Conservation (phyloP, 345 rosid species). For the Excoecaria cochinchinensis region DNA sequence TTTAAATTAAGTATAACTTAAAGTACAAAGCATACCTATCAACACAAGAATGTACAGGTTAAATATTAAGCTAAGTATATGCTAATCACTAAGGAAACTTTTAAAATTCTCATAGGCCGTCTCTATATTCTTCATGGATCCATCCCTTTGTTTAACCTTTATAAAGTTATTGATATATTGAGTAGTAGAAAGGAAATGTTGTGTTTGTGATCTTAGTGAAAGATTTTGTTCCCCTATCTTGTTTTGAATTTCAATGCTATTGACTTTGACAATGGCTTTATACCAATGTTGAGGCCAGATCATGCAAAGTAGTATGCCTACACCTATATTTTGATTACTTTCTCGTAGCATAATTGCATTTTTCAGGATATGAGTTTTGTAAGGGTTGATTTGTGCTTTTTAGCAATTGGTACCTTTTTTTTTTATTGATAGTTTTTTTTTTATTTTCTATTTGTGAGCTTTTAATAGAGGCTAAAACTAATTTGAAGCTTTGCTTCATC, state of each 20-base stretch:
- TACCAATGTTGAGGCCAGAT: not conserved
- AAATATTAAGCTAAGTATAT: too few species aligned
- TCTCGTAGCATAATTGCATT: not conserved
- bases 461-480: slow-evolving; percentile 3
- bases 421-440: not conserved
- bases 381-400: not conserved
- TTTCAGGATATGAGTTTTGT: not conserved
- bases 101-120: too few species aligned
- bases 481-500: not conserved
- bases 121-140: too few species aligned
- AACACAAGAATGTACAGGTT: too few species aligned
- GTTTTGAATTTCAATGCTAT: not conserved
- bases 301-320: not conserved
- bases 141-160: not conserved
- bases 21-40: too few species aligned
- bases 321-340: not conserved
- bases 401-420: too few species aligned
- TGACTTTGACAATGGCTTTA: not conserved
- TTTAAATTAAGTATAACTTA: too few species aligned
- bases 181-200: not conserved
- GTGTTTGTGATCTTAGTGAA: not conserved
- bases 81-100: too few species aligned
- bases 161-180: not conserved
- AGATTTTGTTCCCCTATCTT: not conserved
- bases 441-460: not conserved